These are phyloP conservation scores for Aristolochia californica DNA, from an alignment of 164 flowering plant species.

Conservation along the genomic window DNA sequence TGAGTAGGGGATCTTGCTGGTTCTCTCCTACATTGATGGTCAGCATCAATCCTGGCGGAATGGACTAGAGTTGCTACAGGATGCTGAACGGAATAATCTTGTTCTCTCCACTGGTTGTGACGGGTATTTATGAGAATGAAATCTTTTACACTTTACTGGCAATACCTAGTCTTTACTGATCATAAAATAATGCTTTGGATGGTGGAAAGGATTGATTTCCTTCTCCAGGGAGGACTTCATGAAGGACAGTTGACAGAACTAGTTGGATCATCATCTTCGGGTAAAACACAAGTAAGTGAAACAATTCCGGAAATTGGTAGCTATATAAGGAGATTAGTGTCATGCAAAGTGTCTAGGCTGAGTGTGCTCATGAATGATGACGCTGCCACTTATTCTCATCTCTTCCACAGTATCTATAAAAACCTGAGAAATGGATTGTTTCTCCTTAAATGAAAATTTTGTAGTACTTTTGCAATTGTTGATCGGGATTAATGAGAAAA, in stretches of 20 bases:
- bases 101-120: conserved; percentile 47
- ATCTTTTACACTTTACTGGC: background rate
- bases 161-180: background rate
- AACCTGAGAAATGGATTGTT: background rate
- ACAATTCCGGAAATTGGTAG: background rate
- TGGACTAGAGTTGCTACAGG: conserved; percentile 58
- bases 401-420: background rate
- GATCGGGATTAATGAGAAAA: no score
- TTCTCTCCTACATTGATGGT: conserved; percentile 44
- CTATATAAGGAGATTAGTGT: background rate
- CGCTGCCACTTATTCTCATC: background rate
- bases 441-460: no score
- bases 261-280: conserved; percentile 81
- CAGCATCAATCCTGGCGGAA: conserved; percentile 54
- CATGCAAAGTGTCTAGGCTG: background rate
- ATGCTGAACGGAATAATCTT: conserved; percentile 36
- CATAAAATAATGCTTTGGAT: background rate
- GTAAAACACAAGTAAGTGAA: conserved; percentile 76
- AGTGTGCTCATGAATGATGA: background rate
- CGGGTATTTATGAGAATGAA: conserved; percentile 33
- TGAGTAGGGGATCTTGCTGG: conserved; percentile 50
- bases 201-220: conserved; percentile 41
- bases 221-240: conserved; percentile 12
- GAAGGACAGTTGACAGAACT: conserved; percentile 63
- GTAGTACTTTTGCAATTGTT: no score